These are phyloP conservation scores for Rhizophora apiculata DNA, from an alignment of 345 rosid genomes.

Conservation along the genomic window DNA sequence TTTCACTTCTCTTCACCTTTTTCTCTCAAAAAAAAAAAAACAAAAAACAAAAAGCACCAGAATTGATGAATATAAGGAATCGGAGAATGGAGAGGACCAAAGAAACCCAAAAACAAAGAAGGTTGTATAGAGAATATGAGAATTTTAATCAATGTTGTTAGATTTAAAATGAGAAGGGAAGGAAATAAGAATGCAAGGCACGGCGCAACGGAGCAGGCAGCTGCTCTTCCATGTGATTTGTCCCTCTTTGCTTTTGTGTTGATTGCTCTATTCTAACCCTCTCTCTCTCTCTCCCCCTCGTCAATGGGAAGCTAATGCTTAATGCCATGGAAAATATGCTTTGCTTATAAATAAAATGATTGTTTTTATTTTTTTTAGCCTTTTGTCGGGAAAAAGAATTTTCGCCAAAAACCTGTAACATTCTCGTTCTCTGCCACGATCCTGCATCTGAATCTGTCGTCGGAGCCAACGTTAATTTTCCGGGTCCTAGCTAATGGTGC, in stretches of 20 bases:
- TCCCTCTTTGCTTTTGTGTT: constrained; percentile 16
- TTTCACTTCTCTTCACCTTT: background rate
- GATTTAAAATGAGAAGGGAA: background rate
- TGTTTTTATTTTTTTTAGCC: too few relatives aligned
- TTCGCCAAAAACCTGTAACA: too few relatives aligned
- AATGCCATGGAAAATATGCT: too few relatives aligned
- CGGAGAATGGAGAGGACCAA: background rate
- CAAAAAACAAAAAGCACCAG: background rate
- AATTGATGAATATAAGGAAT: background rate
- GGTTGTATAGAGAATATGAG: background rate
- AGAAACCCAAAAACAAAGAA: background rate
- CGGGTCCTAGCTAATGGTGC: too few relatives aligned
- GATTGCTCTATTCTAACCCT: constrained; percentile 31
- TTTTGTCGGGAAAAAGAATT: too few relatives aligned
- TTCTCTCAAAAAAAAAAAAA: background rate
- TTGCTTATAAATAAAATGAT: too few relatives aligned
- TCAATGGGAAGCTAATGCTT: too few relatives aligned
- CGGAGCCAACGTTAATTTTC: too few relatives aligned
- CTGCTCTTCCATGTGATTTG: constrained; percentile 44
- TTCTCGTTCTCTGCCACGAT: too few relatives aligned
- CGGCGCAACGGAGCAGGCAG: constrained; percentile 47
- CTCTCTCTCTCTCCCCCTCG: constrained; percentile 13
- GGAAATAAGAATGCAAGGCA: constrained; percentile 18
- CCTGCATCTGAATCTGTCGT: too few relatives aligned
- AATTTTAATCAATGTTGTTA: background rate